Evolutionary conservation across 129 eudicot genomes (phyloP).

Genomic region (Solidago caesia): DNA sequence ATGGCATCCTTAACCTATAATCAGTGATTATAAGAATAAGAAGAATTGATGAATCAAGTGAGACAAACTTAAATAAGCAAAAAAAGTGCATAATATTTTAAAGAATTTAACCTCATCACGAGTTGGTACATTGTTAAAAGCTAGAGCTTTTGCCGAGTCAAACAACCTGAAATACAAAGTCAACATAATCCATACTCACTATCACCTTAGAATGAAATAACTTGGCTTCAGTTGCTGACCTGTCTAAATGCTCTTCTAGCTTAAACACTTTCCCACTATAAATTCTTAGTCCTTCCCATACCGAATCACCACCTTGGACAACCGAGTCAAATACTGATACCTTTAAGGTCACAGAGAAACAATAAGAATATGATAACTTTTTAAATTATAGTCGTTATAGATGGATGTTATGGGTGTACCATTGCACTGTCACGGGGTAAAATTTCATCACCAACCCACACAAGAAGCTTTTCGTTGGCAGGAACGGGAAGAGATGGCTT

Average conservation of each 20-base stretch:
- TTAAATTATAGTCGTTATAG: not conserved
- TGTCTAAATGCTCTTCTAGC: slow-evolving; percentile 97
- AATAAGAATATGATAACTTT: slow-evolving; percentile 8
- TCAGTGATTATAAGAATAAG: slow-evolving; percentile 6
- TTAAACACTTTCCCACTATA: slow-evolving; percentile 78
- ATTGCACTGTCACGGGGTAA: slow-evolving; percentile 83
- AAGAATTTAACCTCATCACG: slow-evolving; percentile 64
- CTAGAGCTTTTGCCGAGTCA: slow-evolving; percentile 96
- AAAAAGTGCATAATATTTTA: not conserved
- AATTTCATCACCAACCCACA: slow-evolving; percentile 95
- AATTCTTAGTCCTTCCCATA: slow-evolving; percentile 96
- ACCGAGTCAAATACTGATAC: slow-evolving; percentile 96
- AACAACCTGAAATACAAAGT: slow-evolving; percentile 55
- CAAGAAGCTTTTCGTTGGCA: slow-evolving; percentile 80
- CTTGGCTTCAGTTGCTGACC: slow-evolving; percentile 43
- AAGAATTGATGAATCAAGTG: not conserved
- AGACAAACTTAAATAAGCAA: not conserved
- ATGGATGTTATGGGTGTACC: slow-evolving; percentile 41
- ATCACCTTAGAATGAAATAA: not conserved
- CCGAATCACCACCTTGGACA: slow-evolving; percentile 99
- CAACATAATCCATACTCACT: not conserved
- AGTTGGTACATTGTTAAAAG: slow-evolving; percentile 75
- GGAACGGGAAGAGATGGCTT: slow-evolving; percentile 75
- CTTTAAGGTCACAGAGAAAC: slow-evolving; percentile 38
- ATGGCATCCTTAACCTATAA: slow-evolving; percentile 86